Base-by-base conservation (phyloP, 2,329 filamentous ascomycete species). In the Ophiostoma quercus region DNA sequence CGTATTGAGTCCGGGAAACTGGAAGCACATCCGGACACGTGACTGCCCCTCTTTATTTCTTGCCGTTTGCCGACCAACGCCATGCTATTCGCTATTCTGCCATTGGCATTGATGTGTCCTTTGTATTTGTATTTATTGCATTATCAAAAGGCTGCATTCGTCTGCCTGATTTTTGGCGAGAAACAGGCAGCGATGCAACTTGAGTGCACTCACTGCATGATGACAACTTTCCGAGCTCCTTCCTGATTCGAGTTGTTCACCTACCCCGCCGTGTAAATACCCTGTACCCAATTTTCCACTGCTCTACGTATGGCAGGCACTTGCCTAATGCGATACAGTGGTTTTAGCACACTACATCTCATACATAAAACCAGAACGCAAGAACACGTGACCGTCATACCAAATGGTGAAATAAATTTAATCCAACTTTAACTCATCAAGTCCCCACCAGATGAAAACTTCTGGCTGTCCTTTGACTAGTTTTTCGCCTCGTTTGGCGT, bases 401-500 rank as follows among this genome's bases (percentile, higher is more conserved):
- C 25, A 29, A 29, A 29, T 29, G 25, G 25, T 29, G 25, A 29
- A 34, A 2, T 57, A 25, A 57, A 57, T 22, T 22, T 11, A 57
- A 25, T 22, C 11, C 8, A 22, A 7, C 3, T 29, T 47, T 67
- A 70, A n/a, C 25, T 25, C 9, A 16, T 65, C 6, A 47, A 43
- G 37, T 12, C 16, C 41, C 34, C 63, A 66, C 41, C 63, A 47
- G 7, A 47, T 19, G 16, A 47, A 66, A 39, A 66, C 29, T 2
- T 62, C 8, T 22, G n/a, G 22, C 22, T 22, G n/a, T 9, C 22
- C 22, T 62, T 32, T 16, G 57, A 32, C 57, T 62, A 29, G 22
- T 57, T 25, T 57, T 51, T 62, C 57, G 57, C n/a, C 57, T 62
- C 25, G 57, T 62, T 32, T 62, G 57, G 16, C 57, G 57, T 62